phyloP scores from a whole-genome alignment of 805 yeast species.

The Metschnikowia bowlesiae region DNA sequence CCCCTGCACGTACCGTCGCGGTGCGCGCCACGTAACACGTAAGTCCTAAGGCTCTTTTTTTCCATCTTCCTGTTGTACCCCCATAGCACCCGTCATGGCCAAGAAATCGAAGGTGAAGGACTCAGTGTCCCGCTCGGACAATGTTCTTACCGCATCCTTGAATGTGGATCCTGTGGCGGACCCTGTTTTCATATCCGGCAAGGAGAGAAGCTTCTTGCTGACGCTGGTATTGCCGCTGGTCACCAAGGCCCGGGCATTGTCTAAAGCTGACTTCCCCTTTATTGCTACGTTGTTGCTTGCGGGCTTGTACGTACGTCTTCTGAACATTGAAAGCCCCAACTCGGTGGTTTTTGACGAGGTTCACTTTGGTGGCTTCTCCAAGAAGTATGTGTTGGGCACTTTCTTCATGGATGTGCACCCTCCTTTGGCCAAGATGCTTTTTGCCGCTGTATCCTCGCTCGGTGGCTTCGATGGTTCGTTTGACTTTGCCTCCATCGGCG shows the following conservation, averaged over 20 bases:
- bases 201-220: conserved; percentile 49
- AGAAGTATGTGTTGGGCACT: conserved; percentile 62
- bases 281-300: conserved; percentile 41
- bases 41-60: background rate
- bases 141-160: conserved; percentile 3
- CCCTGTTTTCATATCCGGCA: conserved; percentile 42
- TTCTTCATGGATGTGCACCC: conserved; percentile 78
- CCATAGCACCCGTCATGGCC: conserved; percentile 12
- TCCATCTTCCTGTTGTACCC: background rate
- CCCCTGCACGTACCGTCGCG: background rate
- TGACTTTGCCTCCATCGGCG: conserved; percentile 63
- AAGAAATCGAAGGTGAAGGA: conserved; percentile 12
- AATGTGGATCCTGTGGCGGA: conserved; percentile 42
- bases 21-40: conserved; percentile 2
- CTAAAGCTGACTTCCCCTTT: conserved; percentile 22
- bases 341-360: conserved; percentile 91
- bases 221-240: conserved; percentile 44
- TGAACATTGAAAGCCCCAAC: conserved; percentile 59
- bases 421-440: conserved; percentile 72
- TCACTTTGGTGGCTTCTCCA: conserved; percentile 95
- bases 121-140: conserved; percentile 1
- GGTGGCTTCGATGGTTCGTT: conserved; percentile 75
- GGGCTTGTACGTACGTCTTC: conserved; percentile 57
- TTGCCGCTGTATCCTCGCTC: conserved; percentile 61
- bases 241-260: conserved; percentile 19